phyloP scores from a whole-genome alignment of 176 grass and related monocot genomes.

The Canna indica region DNA sequence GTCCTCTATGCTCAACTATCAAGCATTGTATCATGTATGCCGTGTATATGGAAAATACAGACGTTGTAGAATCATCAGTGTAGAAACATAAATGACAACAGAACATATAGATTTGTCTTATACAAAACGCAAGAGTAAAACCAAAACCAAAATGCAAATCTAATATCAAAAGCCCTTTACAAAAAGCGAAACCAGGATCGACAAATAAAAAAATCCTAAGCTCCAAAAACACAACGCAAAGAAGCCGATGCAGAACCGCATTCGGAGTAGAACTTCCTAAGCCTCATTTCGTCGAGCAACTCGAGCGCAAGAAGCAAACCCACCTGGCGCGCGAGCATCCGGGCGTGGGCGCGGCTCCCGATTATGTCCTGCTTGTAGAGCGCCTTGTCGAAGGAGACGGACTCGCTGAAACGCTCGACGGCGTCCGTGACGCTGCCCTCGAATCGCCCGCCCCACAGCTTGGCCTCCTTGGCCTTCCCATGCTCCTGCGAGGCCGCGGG shows the following conservation, averaged over 20 bases:
- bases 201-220: too few species aligned
- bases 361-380: constrained; percentile 97
- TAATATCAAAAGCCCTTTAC: background rate
- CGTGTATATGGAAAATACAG: too few species aligned
- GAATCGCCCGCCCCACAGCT: constrained; percentile 68
- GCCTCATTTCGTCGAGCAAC: background rate
- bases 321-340: constrained; percentile 85
- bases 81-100: too few species aligned
- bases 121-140: background rate
- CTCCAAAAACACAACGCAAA: too few species aligned
- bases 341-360: constrained; percentile 86
- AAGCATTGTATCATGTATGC: too few species aligned
- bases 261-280: background rate
- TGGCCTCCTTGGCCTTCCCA: constrained; percentile 12
- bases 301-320: background rate
- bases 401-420: constrained; percentile 75
- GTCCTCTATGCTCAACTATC: too few species aligned
- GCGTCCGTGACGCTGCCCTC: constrained; percentile 70
- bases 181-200: too few species aligned
- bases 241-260: too few species aligned
- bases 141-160: background rate
- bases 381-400: constrained; percentile 77
- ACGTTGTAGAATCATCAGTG: too few species aligned
- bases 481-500: background rate
- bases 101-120: too few species aligned